These are phyloP conservation scores for Exophiala mesophila DNA, from an alignment of 2,329 filamentous ascomycete species.

Conservation along the genomic window DNA sequence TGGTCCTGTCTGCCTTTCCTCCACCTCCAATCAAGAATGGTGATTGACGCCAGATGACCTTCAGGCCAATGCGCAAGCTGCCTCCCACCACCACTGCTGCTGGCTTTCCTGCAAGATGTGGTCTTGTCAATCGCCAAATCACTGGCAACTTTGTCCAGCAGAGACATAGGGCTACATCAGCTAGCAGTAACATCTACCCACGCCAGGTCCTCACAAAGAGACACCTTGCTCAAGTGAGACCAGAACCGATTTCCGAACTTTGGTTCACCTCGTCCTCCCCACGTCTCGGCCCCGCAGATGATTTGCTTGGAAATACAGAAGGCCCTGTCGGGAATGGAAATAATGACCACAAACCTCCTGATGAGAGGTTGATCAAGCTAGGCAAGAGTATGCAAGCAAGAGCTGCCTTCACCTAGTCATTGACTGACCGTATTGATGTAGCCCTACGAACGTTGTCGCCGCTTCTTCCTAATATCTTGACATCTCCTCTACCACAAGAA, in stretches of 20 bases:
- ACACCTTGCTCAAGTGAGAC: conserved; percentile 34
- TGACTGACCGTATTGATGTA: conserved; percentile 28
- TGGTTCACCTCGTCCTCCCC: conserved; percentile 30
- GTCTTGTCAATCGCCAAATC: conserved; percentile 1
- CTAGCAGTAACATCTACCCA: conserved; percentile 1
- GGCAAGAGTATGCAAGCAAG: conserved; percentile 49
- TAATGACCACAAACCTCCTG: conserved; percentile 44
- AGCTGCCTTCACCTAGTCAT: conserved; percentile 4
- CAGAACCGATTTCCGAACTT: conserved; percentile 34
- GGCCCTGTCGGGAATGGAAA: conserved; percentile 15
- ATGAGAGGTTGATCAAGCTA: conserved; percentile 57
- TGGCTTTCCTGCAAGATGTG: conserved; percentile 3
- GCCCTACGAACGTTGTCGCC: conserved; percentile 59
- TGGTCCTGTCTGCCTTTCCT: background rate
- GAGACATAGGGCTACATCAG: conserved; percentile 14
- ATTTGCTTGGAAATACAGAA: conserved; percentile 19
- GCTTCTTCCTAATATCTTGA: conserved; percentile 56
- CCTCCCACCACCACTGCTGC: conserved; percentile 5
- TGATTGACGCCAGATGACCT: conserved; percentile 22
- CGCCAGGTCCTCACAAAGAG: conserved; percentile 25
- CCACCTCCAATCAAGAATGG: conserved; percentile 15
- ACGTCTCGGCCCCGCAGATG: conserved; percentile 25
- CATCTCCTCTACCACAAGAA: conserved; percentile 56
- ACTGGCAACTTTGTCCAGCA: background rate
- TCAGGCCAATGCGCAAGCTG: conserved; percentile 23